A percentile compares a stretch with the other conserved stretches of the same genome.
These are phyloP conservation scores for Cucumis hystrix DNA, from an alignment of 306 rosid species.

Conservation along the genomic window DNA sequence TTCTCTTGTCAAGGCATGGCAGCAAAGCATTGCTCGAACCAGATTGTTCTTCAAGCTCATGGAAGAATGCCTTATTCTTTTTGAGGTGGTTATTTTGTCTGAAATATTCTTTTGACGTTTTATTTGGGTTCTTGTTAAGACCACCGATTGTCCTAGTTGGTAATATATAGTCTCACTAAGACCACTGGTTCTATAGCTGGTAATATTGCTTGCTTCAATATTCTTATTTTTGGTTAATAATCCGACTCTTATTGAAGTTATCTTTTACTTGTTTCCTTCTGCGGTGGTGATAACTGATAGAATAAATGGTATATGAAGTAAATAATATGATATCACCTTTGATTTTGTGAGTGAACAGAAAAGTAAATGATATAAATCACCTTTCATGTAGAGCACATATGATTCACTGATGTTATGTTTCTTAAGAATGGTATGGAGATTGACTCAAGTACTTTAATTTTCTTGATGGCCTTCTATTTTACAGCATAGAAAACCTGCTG, in stretches of 20 bases:
- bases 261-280: neutral
- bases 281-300: neutral
- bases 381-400: neutral
- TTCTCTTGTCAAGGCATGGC: slow-evolving; percentile 94
- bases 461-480: slow-evolving; percentile 11
- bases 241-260: neutral
- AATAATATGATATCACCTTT: neutral
- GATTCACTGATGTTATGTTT: neutral
- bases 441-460: neutral
- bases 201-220: neutral
- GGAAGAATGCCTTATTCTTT: slow-evolving; percentile 81
- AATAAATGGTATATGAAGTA: neutral
- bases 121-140: neutral
- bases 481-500: slow-evolving; percentile 94
- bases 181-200: neutral
- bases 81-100: slow-evolving; percentile 56
- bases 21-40: slow-evolving; percentile 88
- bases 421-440: neutral
- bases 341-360: neutral
- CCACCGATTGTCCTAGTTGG: neutral
- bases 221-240: neutral
- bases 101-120: neutral
- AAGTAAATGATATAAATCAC: neutral
- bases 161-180: neutral
- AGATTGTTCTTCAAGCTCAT: slow-evolving; percentile 95